Evolutionary conservation across 805 yeast genomes (phyloP).

Genomic region (Starmerella powellii): DNA sequence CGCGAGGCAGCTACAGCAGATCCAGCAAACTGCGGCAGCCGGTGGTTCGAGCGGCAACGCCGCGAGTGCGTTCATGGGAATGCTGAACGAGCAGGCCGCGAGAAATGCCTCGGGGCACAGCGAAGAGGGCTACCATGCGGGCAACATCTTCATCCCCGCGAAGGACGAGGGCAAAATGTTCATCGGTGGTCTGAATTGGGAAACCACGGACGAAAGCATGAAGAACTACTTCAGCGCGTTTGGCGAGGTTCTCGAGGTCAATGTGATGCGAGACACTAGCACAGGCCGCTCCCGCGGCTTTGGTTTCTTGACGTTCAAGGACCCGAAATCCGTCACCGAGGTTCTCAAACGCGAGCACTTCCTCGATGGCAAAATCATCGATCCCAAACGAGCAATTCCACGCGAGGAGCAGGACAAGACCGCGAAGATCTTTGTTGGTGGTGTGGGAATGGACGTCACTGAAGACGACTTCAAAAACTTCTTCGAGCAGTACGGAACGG

Average conservation of each 20-base stretch:
- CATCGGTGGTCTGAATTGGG: conserved; percentile 96
- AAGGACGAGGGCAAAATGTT: conserved; percentile 85
- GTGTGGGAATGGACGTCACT: conserved; percentile 85
- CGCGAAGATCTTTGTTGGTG: conserved; percentile 95
- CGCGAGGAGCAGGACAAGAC: conserved; percentile 94
- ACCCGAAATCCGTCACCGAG: conserved; percentile 69
- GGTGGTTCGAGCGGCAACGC: not conserved
- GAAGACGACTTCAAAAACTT: conserved; percentile 80
- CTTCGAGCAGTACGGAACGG: conserved; percentile 77
- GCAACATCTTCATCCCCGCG: conserved; percentile 38
- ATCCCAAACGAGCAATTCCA: conserved; percentile 95
- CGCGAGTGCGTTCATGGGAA: not conserved
- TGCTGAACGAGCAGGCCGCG: not conserved
- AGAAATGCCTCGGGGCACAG: conserved; percentile 17
- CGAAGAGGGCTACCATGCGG: conserved; percentile 26
- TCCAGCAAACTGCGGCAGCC: conserved; percentile 19
- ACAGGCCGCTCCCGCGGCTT: conserved; percentile 91
- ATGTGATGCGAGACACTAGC: conserved; percentile 80
- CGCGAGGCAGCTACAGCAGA: conserved; percentile 22
- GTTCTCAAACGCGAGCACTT: conserved; percentile 79
- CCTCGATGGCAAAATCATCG: conserved; percentile 89
- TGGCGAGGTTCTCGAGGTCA: conserved; percentile 78
- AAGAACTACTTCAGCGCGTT: conserved; percentile 71
- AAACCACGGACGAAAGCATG: conserved; percentile 80
- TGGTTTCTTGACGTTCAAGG: conserved; percentile 80